Base-by-base conservation (phyloP, 108 stramenopile species). In the Chaetoceros tenuissimus region DNA sequence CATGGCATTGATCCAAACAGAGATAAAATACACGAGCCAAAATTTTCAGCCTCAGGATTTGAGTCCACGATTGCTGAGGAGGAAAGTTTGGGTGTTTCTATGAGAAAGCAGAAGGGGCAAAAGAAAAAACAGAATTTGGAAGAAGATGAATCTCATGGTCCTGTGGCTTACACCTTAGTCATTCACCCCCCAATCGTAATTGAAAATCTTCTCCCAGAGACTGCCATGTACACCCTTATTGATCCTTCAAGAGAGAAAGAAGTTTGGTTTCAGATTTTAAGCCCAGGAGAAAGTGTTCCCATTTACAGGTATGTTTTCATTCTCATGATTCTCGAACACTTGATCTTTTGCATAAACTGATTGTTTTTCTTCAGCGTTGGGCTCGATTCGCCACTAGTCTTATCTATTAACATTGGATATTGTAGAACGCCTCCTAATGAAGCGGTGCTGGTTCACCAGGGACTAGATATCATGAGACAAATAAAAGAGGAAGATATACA, bases 161-260 rank as follows among this genome's bases (percentile, higher is more conserved):
- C 90, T 26, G 78, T 97, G 0, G 74, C 87, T 24, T 97, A 95
- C 59, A 81, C 76, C 1, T 59, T 97, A 25, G 55, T 88, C 24
- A 68, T 97, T 49, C 89, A 96, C 61, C 85, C 96, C 19, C 94
- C 96, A 1, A 72, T 97, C 24, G 83, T 97, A n/a, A 75, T 97
- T 40, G 87, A 88, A 58, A 97, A 97, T 72, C 71, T 97, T 23
- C 67, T 97, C 25, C 95, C 96, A 19, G 76, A 87, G 56, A 65
- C 67, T 13, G 95, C 89, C 20, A 59, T 78, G 22, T 96, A 95
- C 60, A 93, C 95, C 75, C 71, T 97, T 19, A 86, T 92, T 76
- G 84, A 97, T 62, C 87, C 84, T 5, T 67, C 69, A 17, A 68
- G 67, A 22, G 59, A 69, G 46, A 80, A 54, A 8, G 77, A 95